Conservation (phyloP, 2,329 filamentous ascomycete genomes). For the Colletotrichum trifolii region DNA sequence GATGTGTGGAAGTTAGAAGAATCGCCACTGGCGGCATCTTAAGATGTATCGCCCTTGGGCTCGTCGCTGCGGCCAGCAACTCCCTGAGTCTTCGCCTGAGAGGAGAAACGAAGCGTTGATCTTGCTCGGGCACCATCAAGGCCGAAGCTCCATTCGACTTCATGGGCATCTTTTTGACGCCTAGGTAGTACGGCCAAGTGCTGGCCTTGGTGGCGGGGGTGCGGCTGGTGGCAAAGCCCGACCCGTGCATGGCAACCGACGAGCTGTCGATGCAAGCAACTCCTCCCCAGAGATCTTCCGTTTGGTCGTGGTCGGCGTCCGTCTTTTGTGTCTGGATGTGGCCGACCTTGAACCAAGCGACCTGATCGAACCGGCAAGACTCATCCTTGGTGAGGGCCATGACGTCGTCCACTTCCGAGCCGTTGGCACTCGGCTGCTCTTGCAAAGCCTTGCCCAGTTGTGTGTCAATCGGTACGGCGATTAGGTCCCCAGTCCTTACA, state of each 20-base stretch:
- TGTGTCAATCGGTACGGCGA: constrained; percentile 90
- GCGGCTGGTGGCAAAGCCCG: constrained; percentile 85
- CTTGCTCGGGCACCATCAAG: constrained; percentile 56
- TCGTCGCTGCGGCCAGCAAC: constrained; percentile 88
- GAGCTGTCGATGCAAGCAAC: constrained; percentile 87
- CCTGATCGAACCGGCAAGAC: constrained; percentile 61
- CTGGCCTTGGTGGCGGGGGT: constrained; percentile 81
- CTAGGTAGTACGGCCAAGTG: constrained; percentile 91
- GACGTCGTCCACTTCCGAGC: constrained; percentile 78
- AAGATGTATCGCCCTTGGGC: constrained; percentile 84
- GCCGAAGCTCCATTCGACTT: constrained; percentile 52
- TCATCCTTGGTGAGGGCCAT: constrained; percentile 58
- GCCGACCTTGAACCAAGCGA: constrained; percentile 94
- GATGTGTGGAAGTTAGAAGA: constrained; percentile 88
- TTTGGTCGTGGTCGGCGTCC: constrained; percentile 64
- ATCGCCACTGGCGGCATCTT: constrained; percentile 90
- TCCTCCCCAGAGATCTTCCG: constrained; percentile 83
- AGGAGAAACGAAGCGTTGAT: constrained; percentile 64
- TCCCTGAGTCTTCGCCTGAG: constrained; percentile 81
- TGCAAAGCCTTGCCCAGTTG: constrained; percentile 84
- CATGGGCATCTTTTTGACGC: constrained; percentile 74
- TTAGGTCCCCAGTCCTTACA: constrained; percentile 86
- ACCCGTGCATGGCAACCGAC: constrained; percentile 89
- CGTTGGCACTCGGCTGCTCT: constrained; percentile 69
- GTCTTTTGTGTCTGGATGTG: constrained; percentile 71